These are phyloP conservation scores for Syzygium malaccense DNA, from an alignment of 441 rosid genomes.

Conservation along the genomic window DNA sequence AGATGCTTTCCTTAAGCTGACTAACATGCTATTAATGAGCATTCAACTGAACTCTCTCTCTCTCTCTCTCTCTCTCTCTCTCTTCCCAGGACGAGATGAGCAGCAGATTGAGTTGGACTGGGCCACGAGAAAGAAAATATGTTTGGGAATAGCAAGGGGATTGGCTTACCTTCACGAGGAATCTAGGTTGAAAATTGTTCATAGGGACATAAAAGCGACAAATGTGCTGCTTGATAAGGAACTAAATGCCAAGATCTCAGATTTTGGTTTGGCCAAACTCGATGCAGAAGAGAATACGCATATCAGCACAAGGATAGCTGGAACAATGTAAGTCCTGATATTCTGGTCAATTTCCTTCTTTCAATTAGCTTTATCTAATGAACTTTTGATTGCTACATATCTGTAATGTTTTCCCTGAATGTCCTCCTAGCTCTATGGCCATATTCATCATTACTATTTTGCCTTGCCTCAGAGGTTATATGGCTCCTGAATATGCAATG, in stretches of 20 bases:
- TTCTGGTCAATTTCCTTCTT: not conserved
- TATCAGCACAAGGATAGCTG: constrained; percentile 72
- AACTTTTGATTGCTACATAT: not conserved
- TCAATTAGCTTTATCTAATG: not conserved
- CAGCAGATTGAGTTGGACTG: constrained; percentile 44
- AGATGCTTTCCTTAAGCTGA: not conserved
- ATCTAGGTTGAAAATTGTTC: too few species aligned
- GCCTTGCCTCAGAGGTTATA: constrained; percentile 45
- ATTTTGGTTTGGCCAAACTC: too few species aligned
- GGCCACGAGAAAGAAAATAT: constrained; percentile 53
- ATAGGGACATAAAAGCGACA: too few species aligned
- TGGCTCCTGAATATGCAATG: constrained; percentile 92
- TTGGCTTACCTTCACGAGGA: too few species aligned
- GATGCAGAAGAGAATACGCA: constrained; percentile 81
- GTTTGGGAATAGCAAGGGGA: constrained; percentile 64
- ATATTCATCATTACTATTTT: not conserved
- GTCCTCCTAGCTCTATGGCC: not conserved
- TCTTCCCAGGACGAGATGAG: not conserved
- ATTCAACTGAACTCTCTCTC: not conserved
- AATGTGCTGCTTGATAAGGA: too few species aligned
- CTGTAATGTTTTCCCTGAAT: not conserved
- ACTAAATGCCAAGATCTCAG: too few species aligned
- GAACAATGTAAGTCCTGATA: constrained; percentile 51
- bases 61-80: not conserved
- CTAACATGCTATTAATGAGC: not conserved